A percentile compares a stretch with the other conserved stretches of the same genome.
Evolutionary conservation across 371 early-diverging fungal species (phyloP).

Genomic region (Parasitella parasitica): DNA sequence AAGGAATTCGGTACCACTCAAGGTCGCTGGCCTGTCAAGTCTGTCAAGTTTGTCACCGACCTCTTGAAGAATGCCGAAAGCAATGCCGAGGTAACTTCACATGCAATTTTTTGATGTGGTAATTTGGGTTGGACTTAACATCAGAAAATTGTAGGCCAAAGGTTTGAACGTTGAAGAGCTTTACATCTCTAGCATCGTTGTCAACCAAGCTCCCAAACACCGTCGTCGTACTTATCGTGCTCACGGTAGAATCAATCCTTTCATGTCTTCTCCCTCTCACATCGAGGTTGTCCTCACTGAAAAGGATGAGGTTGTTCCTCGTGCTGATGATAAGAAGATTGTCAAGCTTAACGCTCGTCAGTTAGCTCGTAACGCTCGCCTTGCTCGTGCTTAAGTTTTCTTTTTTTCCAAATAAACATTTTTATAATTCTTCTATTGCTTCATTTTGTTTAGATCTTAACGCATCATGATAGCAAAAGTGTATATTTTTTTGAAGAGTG

Average conservation of each 20-base stretch:
- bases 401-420: background rate
- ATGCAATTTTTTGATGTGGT: background rate
- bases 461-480: no score
- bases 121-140: no score
- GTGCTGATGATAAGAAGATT: constrained; percentile 61
- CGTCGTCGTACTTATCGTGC: constrained; percentile 98
- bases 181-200: constrained; percentile 93
- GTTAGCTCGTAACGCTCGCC: constrained; percentile 56
- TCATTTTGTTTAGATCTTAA: background rate
- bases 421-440: background rate
- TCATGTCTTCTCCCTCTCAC: constrained; percentile 97
- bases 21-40: constrained; percentile 99
- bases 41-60: constrained; percentile 89
- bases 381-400: constrained; percentile 25
- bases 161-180: constrained; percentile 85
- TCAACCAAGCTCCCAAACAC: constrained; percentile 98
- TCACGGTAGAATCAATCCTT: constrained; percentile 94
- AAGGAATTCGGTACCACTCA: constrained; percentile 92
- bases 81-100: constrained; percentile 82
- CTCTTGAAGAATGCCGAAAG: constrained; percentile 97
- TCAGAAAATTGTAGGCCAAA: constrained; percentile 65
- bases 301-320: constrained; percentile 78
- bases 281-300: constrained; percentile 91
- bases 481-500: no score
- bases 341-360: constrained; percentile 54